These are phyloP conservation scores for Verticillium zaregamsianum DNA, from an alignment of 2,329 filamentous ascomycete genomes.

Conservation along the genomic window DNA sequence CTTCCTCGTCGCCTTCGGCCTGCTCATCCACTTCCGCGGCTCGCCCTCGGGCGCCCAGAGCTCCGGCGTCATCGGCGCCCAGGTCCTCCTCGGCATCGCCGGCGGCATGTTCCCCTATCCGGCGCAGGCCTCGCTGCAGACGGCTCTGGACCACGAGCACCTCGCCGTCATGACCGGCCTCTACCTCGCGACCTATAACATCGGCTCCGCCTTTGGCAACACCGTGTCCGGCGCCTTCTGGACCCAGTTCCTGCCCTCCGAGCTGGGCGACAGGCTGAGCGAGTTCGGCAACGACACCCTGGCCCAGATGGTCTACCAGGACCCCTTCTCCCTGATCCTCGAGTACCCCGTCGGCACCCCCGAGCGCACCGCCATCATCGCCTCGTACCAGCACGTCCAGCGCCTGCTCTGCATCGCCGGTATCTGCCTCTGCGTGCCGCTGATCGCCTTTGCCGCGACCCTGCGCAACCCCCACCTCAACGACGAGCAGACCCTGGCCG, in stretches of 20 bases:
- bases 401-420: conserved; percentile 42
- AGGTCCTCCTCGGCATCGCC: conserved; percentile 58
- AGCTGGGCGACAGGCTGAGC: conserved; percentile 28
- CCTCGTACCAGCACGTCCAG: conserved; percentile 42
- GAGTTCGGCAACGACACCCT: conserved; percentile 32
- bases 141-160: conserved; percentile 41
- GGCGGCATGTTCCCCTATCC: conserved; percentile 58
- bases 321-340: conserved; percentile 27
- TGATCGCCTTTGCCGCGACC: conserved; percentile 37
- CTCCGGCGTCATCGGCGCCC: conserved; percentile 57
- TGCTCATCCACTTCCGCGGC: conserved; percentile 61
- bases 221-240: conserved; percentile 59
- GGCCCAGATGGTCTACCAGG: conserved; percentile 26
- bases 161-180: conserved; percentile 61
- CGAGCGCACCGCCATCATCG: conserved; percentile 37
- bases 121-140: conserved; percentile 40
- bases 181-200: conserved; percentile 59
- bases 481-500: conserved; percentile 37
- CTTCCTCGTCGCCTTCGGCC: conserved; percentile 62
- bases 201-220: conserved; percentile 57
- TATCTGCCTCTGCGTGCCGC: conserved; percentile 43
- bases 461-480: conserved; percentile 43
- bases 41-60: conserved; percentile 35
- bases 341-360: conserved; percentile 36
- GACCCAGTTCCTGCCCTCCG: conserved; percentile 50